Percentiles rank a stretch among this genome's conserved stretches.
Conservation (phyloP, 2,329 filamentous ascomycete species). For the Mycogone perniciosa region DNA sequence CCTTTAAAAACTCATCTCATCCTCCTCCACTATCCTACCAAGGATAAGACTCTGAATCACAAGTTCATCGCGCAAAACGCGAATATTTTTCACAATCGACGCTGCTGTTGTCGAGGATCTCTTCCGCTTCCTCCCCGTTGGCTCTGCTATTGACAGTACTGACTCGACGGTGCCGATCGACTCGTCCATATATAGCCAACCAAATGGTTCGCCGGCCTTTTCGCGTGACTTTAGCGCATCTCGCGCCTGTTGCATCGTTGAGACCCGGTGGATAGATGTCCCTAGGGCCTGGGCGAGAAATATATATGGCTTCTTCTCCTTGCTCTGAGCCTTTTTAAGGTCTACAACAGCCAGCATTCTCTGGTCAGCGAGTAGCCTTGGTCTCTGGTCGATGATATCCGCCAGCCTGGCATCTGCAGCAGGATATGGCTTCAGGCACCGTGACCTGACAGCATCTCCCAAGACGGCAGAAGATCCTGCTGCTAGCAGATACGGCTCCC, state of each 20-base stretch:
- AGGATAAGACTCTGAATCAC: conserved; percentile 90
- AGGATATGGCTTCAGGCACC: conserved; percentile 58
- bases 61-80: conserved; percentile 74
- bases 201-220: conserved; percentile 46
- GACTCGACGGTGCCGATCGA: conserved; percentile 47
- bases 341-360: conserved; percentile 65
- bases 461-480: conserved; percentile 75
- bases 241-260: conserved; percentile 59
- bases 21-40: conserved; percentile 66
- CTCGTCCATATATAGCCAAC: conserved; percentile 76
- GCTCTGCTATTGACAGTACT: conserved; percentile 34
- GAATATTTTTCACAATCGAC: conserved; percentile 44
- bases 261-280: conserved; percentile 60
- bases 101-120: conserved; percentile 18
- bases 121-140: conserved; percentile 36
- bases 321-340: conserved; percentile 49
- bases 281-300: conserved; percentile 78
- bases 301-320: conserved; percentile 66
- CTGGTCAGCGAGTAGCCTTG: conserved; percentile 56
- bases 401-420: conserved; percentile 49
- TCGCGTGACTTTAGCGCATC: conserved; percentile 48
- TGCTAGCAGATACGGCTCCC: conserved; percentile 76
- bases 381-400: conserved; percentile 52
- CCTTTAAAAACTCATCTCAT: conserved; percentile 30
- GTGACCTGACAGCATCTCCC: conserved; percentile 69